A percentile compares a stretch with the other conserved stretches of the same genome.
These are phyloP conservation scores for Penicillium subrubescens DNA, from an alignment of 495 filamentous ascomycete genomes.

Conservation along the genomic window DNA sequence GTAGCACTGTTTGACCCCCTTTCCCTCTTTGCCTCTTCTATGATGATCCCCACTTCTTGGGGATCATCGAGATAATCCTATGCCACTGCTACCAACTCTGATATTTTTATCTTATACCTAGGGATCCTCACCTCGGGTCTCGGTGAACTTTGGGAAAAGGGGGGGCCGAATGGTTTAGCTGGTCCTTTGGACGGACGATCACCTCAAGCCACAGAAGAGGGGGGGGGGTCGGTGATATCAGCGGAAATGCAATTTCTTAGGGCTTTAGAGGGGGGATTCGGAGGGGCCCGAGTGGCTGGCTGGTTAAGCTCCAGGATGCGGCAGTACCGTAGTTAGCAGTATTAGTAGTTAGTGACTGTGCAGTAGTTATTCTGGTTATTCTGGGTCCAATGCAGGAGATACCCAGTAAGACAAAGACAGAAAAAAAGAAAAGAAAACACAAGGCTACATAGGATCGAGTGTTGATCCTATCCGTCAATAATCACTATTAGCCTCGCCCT, in stretches of 20 bases:
- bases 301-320: constrained; percentile 9
- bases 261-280: constrained; percentile 7
- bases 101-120: constrained; percentile 26
- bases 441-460: not conserved
- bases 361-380: not conserved
- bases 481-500: not conserved
- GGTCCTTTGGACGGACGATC: constrained; percentile 11
- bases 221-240: not conserved
- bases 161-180: constrained; percentile 6
- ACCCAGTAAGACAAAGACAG: not conserved
- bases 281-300: constrained; percentile 4
- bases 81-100: not conserved
- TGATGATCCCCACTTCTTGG: constrained; percentile 15
- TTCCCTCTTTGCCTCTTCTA: not conserved
- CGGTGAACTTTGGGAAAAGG: constrained; percentile 14
- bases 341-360: too few relatives aligned
- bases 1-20: constrained; percentile 13
- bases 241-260: constrained; percentile 9
- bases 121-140: constrained; percentile 22
- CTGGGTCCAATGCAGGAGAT: constrained; percentile 13
- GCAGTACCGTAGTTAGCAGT: not conserved
- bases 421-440: not conserved
- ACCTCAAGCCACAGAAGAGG: constrained; percentile 20
- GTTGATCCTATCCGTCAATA: constrained; percentile 15
- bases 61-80: constrained; percentile 17